Conservation (phyloP, 257 asterid species). For the Coffea eugenioides region DNA sequence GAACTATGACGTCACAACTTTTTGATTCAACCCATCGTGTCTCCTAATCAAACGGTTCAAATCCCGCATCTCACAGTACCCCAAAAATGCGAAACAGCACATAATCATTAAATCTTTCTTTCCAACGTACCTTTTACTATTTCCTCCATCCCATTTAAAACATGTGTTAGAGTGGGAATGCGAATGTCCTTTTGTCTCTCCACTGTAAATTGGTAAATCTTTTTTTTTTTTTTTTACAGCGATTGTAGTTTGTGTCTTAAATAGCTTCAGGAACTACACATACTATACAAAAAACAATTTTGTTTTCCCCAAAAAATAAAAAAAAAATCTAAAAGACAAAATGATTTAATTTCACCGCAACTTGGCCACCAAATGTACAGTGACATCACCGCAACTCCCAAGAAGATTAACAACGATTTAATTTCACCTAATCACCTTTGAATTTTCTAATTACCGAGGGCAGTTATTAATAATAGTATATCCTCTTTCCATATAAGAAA, state of each 20-base stretch:
- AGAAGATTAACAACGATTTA: neutral
- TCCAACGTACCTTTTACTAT: neutral
- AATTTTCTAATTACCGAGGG: conserved; percentile 10
- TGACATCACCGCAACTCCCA: conserved; percentile 6
- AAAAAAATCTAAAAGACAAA: neutral
- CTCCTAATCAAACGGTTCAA: conserved; percentile 15
- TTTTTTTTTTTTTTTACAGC: neutral
- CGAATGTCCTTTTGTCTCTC: neutral
- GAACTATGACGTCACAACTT: conserved; percentile 23
- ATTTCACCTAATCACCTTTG: conserved; percentile 18
- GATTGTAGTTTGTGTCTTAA: neutral
- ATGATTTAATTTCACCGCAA: no score
- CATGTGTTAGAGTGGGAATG: conserved; percentile 9
- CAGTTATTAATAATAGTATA: neutral
- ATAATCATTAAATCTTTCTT: conserved; percentile 16
- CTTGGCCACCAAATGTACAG: conserved; percentile 1
- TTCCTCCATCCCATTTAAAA: neutral
- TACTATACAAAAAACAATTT: no score
- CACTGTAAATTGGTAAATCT: neutral
- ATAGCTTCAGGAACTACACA: no score
- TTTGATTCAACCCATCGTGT: neutral
- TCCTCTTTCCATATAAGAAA: neutral
- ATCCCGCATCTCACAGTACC: conserved; percentile 11
- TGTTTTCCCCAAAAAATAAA: neutral
- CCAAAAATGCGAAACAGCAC: conserved; percentile 20